Evolutionary conservation across 208 protist species (phyloP).

Genomic region (Naegleria gruberi): DNA sequence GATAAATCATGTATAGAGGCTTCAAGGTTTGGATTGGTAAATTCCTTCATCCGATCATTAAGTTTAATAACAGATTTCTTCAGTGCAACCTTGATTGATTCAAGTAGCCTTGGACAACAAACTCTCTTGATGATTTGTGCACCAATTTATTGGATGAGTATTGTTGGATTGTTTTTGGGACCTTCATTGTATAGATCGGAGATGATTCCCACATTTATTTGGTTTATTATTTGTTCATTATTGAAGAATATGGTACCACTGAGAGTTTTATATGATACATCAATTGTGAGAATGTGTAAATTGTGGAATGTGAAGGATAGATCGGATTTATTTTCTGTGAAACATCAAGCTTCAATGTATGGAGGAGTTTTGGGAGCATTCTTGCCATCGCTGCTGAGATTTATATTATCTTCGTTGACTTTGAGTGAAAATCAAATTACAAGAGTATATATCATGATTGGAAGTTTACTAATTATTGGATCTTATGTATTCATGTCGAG

Average conservation of each 20-base stretch:
- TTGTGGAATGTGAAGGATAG: not conserved
- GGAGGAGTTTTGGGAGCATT: not conserved
- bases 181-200: not conserved
- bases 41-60: not conserved
- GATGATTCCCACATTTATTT: not conserved
- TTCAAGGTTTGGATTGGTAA: not conserved
- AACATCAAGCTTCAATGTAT: not conserved
- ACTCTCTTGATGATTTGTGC: not conserved
- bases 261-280: not conserved
- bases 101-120: not conserved
- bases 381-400: not conserved
- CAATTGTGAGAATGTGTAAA: not conserved
- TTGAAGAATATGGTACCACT: not conserved
- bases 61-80: not conserved
- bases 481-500: not conserved
- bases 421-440: not conserved
- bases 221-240: not conserved
- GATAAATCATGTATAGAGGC: not conserved
- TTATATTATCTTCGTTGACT: not conserved
- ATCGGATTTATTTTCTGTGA: not conserved
- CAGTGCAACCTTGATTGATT: not conserved
- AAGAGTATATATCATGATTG: not conserved
- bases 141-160: not conserved
- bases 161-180: not conserved
- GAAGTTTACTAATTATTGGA: not conserved